Percentiles rank a stretch among this genome's conserved stretches.
Conservation (phyloP, 345 rosid genomes). For the Erodium maritimum region DNA sequence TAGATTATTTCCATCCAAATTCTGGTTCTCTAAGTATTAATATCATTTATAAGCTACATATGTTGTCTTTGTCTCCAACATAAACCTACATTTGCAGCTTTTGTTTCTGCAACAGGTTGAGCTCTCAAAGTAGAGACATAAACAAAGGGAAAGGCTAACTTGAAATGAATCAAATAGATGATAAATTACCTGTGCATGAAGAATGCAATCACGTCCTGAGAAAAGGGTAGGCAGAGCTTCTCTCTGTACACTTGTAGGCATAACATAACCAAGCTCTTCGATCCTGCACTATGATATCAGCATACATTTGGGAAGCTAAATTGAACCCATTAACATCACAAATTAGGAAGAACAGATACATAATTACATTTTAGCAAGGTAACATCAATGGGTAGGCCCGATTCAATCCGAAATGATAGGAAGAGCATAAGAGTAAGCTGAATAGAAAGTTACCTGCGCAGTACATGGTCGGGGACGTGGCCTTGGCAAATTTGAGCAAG, state of each 20-base stretch:
- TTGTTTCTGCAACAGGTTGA: background rate
- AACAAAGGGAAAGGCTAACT: background rate
- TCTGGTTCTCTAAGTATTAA: no score
- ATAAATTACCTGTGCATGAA: constrained; percentile 69
- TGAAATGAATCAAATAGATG: background rate
- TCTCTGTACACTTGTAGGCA: constrained; percentile 58
- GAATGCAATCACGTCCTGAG: constrained; percentile 59
- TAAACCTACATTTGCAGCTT: background rate
- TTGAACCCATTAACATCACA: background rate
- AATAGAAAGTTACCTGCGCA: constrained; percentile 22
- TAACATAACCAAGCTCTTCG: constrained; percentile 54
- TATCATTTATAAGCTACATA: background rate
- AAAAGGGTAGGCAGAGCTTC: constrained; percentile 67
- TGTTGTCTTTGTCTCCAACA: background rate
- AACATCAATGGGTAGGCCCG: no score
- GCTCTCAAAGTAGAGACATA: background rate
- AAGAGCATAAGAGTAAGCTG: background rate
- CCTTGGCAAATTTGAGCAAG: constrained; percentile 29
- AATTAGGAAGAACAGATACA: background rate
- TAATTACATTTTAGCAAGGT: no score
- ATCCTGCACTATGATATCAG: constrained; percentile 25
- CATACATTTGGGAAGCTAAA: background rate
- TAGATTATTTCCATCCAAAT: no score
- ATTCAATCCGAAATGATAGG: background rate
- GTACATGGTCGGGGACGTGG: constrained; percentile 38